These are phyloP conservation scores for Aspergillus heteromorphus DNA, from an alignment of 495 filamentous ascomycete genomes.

Conservation along the genomic window DNA sequence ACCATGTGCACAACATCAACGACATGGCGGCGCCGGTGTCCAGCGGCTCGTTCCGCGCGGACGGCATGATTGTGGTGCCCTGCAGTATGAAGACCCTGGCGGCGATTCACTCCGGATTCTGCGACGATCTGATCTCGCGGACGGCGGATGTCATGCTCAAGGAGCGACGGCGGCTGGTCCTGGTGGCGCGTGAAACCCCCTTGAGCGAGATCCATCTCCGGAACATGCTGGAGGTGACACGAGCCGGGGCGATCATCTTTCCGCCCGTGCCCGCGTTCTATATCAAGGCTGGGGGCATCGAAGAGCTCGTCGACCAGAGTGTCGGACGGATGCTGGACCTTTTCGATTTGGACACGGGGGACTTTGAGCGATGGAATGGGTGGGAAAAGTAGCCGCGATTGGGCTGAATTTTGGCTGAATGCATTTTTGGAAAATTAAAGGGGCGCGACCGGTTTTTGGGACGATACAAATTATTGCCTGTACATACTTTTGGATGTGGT, in stretches of 20 bases:
- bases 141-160: constrained; percentile 45
- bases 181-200: constrained; percentile 41
- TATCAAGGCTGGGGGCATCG: constrained; percentile 26
- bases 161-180: constrained; percentile 35
- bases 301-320: constrained; percentile 39
- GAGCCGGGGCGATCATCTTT: constrained; percentile 35
- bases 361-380: constrained; percentile 38
- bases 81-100: constrained; percentile 41
- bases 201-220: constrained; percentile 41
- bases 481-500: background rate
- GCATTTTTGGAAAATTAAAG: background rate
- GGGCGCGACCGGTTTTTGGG: background rate
- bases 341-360: constrained; percentile 39
- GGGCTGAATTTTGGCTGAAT: background rate
- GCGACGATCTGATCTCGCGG: constrained; percentile 42
- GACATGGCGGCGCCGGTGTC: constrained; percentile 34
- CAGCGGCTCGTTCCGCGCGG: constrained; percentile 30
- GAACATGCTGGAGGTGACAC: constrained; percentile 39
- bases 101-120: constrained; percentile 24
- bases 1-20: constrained; percentile 33
- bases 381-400: constrained; percentile 22
- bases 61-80: constrained; percentile 39
- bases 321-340: constrained; percentile 42
- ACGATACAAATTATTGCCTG: background rate
- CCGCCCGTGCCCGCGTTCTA: constrained; percentile 43